These are phyloP conservation scores for Cercophora scortea DNA, from an alignment of 495 filamentous ascomycete genomes.

Conservation along the genomic window DNA sequence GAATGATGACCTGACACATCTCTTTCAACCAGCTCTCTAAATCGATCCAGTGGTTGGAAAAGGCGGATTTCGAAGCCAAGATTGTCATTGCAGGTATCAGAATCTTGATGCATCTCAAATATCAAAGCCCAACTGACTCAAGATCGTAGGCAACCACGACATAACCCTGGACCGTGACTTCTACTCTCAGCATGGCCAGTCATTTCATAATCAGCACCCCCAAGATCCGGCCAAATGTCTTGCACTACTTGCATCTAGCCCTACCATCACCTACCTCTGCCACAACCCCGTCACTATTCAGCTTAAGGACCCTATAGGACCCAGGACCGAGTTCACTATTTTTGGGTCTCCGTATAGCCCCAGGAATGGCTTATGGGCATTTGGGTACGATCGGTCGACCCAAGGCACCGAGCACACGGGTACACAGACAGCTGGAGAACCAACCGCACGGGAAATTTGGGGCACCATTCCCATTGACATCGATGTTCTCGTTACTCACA, in stretches of 20 bases:
- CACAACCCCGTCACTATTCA: slow-evolving; percentile 54
- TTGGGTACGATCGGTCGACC: slow-evolving; percentile 49
- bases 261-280: slow-evolving; percentile 56
- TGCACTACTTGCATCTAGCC: slow-evolving; percentile 43
- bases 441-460: slow-evolving; percentile 44
- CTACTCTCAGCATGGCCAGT: slow-evolving; percentile 47
- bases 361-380: slow-evolving; percentile 59
- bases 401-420: not conserved
- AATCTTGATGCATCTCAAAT: not conserved
- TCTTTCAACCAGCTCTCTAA: slow-evolving; percentile 25
- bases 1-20: too few species aligned
- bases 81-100: slow-evolving; percentile 72
- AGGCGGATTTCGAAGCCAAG: slow-evolving; percentile 70
- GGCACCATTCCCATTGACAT: slow-evolving; percentile 55
- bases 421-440: not conserved
- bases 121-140: not conserved
- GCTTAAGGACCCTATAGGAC: slow-evolving; percentile 49
- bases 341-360: slow-evolving; percentile 73
- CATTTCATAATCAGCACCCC: slow-evolving; percentile 52
- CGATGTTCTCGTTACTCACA: slow-evolving; percentile 84
- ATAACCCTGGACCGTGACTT: slow-evolving; percentile 61
- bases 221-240: slow-evolving; percentile 51
- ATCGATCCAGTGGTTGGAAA: slow-evolving; percentile 68
- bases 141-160: slow-evolving; percentile 64
- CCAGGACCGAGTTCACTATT: slow-evolving; percentile 59